Evolutionary conservation across 495 filamentous ascomycete species (phyloP).

Genomic region (Penicillium psychrofluorescens): DNA sequence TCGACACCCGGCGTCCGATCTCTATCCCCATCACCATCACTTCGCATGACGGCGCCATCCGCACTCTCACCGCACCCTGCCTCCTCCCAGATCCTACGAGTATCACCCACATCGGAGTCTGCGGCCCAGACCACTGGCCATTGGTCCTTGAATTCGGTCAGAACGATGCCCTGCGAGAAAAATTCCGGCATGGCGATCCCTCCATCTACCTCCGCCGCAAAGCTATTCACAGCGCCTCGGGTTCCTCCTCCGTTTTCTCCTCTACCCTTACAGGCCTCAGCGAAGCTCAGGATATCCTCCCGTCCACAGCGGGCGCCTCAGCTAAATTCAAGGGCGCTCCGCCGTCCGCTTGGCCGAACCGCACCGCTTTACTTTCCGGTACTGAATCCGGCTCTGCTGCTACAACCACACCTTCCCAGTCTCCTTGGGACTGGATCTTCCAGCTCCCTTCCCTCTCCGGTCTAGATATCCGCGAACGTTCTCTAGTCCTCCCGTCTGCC

Average conservation of each 20-base stretch:
- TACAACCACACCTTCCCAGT: slow-evolving; percentile 31
- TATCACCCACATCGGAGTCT: slow-evolving; percentile 60
- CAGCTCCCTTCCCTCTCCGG: slow-evolving; percentile 50
- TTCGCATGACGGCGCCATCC: slow-evolving; percentile 38
- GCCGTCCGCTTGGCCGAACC: slow-evolving; percentile 17
- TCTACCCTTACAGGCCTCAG: slow-evolving; percentile 54
- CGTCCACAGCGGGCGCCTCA: slow-evolving; percentile 13
- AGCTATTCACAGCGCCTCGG: slow-evolving; percentile 55
- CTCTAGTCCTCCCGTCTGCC: slow-evolving; percentile 61
- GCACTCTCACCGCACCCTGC: slow-evolving; percentile 58
- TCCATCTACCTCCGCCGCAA: slow-evolving; percentile 77
- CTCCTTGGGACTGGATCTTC: slow-evolving; percentile 72
- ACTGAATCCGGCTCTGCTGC: slow-evolving; percentile 9
- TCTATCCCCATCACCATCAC: slow-evolving; percentile 59
- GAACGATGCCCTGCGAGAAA: slow-evolving; percentile 53
- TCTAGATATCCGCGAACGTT: slow-evolving; percentile 70
- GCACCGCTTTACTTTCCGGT: slow-evolving; percentile 12
- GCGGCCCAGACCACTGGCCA: slow-evolving; percentile 73
- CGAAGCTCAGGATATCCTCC: slow-evolving; percentile 33
- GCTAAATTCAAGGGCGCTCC: slow-evolving; percentile 25
- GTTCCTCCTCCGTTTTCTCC: slow-evolving; percentile 60
- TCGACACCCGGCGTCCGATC: slow-evolving; percentile 72
- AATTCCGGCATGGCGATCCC: slow-evolving; percentile 64
- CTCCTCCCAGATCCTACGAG: slow-evolving; percentile 72
- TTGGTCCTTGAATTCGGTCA: slow-evolving; percentile 69